Evolutionary conservation across 805 yeast genomes (phyloP), one percentile per base, ranked within the genome.

Genomic region (Torulaspora franciscae): DNA sequence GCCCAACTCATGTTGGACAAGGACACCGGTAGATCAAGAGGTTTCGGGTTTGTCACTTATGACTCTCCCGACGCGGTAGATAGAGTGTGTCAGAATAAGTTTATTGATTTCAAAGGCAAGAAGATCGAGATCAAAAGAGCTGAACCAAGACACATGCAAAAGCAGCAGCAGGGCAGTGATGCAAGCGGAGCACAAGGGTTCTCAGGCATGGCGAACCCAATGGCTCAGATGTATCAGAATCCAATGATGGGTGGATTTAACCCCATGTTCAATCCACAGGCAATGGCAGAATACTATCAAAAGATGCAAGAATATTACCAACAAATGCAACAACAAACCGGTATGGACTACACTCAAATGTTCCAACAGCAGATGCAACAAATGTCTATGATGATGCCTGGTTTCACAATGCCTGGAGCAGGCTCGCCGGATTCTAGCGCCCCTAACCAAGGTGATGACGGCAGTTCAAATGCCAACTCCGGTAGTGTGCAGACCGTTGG

Each of bases 1-100:
- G 95, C 96, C 40, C 97, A 90, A 69, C 77, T 91, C 55, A 91
- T 91, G 99, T 78, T 91, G 55, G 97, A 91, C 67, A 93, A 91
- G 68, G 97, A 90, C 65, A 86, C 97, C 3, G 97, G 98, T 48
- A 80, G 95, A 61, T 88, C 96, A 2, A 79, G 98, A 70, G 99
- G 99, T 22, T 91, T 89, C 66, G 99, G 99, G 1, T 91, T 91
- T 66, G 89, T 91, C 51, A 91, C 99, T 10, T 91, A 85, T 68
- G 98, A 91, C 61, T 79, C 95, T 14, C 95, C 95, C 17, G 90
- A 84, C 37, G 96, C 96, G 11, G 96, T 91, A 36, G 97, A 90
- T 58, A 75, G 81, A 55, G 95, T 87, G 44, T 81, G 93, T 44
- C 83, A 81, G 46, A 84, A 83, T 65, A 85, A 84, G 65, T 88